A percentile compares a stretch with the other conserved stretches of the same genome.
These are phyloP conservation scores for Skeletonema costatum DNA, from an alignment of 108 stramenopile species.

Conservation along the genomic window DNA sequence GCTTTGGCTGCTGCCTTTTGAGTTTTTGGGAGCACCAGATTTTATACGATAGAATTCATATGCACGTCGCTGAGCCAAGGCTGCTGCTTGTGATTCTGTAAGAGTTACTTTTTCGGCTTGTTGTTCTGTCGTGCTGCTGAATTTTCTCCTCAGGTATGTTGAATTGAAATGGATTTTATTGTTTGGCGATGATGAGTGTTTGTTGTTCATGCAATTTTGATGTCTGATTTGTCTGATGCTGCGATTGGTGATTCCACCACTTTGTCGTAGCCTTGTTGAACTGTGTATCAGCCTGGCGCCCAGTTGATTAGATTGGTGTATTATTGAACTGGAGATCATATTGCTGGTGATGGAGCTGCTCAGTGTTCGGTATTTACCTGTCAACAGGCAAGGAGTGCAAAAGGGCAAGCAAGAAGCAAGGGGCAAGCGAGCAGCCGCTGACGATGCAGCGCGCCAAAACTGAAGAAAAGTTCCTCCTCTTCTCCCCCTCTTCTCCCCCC, in stretches of 20 bases:
- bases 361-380: too few species aligned
- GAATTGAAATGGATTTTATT: background rate
- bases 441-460: too few species aligned
- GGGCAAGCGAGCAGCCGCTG: too few species aligned
- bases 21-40: slow-evolving; percentile 23
- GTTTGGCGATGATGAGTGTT: background rate
- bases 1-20: slow-evolving; percentile 7
- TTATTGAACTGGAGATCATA: background rate
- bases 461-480: too few species aligned
- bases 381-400: too few species aligned
- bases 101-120: background rate
- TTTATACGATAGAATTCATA: slow-evolving; percentile 71
- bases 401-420: too few species aligned
- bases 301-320: background rate
- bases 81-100: slow-evolving; percentile 32
- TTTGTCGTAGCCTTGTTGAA: background rate
- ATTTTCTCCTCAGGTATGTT: background rate
- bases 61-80: slow-evolving; percentile 57
- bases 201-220: background rate
- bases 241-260: background rate
- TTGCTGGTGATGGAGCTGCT: background rate
- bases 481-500: too few species aligned
- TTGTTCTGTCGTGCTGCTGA: slow-evolving; percentile 1
- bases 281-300: background rate
- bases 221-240: background rate